phyloP scores from a whole-genome alignment of 441 rosid genomes.

The Euphorbia celastroides region DNA sequence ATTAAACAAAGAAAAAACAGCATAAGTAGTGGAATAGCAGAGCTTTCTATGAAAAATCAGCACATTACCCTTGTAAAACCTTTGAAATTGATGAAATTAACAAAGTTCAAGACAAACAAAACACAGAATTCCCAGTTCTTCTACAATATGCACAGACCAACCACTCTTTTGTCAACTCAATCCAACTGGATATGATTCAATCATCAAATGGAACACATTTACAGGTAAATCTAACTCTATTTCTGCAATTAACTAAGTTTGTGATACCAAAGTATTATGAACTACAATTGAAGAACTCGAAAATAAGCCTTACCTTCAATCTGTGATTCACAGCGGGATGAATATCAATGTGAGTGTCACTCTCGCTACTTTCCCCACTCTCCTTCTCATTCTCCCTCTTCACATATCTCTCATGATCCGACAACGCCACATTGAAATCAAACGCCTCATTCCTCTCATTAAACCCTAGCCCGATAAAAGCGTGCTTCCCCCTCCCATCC shows the following conservation, averaged over 20 bases:
- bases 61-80: neutral
- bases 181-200: neutral
- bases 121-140: neutral
- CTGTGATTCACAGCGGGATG: conserved; percentile 97
- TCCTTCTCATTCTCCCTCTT: conserved; percentile 78
- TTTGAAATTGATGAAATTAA: neutral
- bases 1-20: neutral
- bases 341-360: conserved; percentile 71
- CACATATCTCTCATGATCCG: conserved; percentile 94
- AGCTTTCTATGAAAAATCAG: neutral
- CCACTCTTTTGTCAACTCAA: neutral
- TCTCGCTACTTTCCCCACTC: conserved; percentile 50
- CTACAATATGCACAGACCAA: neutral
- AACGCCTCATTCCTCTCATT: conserved; percentile 95
- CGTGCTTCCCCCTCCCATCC: conserved; percentile 89
- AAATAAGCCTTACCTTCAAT: conserved; percentile 52
- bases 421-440: conserved; percentile 96
- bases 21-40: neutral
- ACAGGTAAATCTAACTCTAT: neutral
- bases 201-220: neutral
- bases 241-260: neutral
- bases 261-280: neutral
- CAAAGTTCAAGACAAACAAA: neutral
- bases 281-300: neutral
- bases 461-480: conserved; percentile 89